Conservation (phyloP, 2,329 filamentous ascomycete species). For the Monosporascus sp. region DNA sequence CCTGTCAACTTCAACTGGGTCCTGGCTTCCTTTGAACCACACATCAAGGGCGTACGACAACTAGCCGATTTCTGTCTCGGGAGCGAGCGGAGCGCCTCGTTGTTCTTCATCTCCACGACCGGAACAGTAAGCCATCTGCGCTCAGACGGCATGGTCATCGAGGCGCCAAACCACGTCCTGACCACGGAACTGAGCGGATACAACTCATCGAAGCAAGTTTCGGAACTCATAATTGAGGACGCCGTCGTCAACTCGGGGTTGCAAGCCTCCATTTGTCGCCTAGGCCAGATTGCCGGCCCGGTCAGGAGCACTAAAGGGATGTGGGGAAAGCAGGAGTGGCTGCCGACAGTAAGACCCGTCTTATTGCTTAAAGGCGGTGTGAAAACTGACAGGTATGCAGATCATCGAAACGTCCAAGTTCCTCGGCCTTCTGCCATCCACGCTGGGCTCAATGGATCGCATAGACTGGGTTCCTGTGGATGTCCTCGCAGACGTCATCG, state of each 20-base stretch:
- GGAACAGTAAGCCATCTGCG: slow-evolving; percentile 1
- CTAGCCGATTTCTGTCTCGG: slow-evolving; percentile 22
- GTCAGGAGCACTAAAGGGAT: slow-evolving; percentile 1
- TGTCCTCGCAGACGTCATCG: slow-evolving; percentile 2
- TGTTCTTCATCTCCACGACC: slow-evolving; percentile 9
- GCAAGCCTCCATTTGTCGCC: slow-evolving; percentile 2
- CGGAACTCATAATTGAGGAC: slow-evolving; percentile 3
- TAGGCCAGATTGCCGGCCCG: slow-evolving; percentile 4
- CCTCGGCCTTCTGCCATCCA: slow-evolving; percentile 6
- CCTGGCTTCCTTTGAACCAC: slow-evolving; percentile 26
- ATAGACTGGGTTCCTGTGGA: slow-evolving; percentile 7
- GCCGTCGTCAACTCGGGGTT: slow-evolving; percentile 1
- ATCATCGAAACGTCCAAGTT: slow-evolving; percentile 4
- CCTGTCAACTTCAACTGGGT: slow-evolving; percentile 32
- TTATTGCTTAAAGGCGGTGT: neutral
- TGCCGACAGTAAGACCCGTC: slow-evolving; percentile 2
- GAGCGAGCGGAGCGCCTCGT: slow-evolving; percentile 1
- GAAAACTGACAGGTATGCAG: neutral
- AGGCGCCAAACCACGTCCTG: slow-evolving; percentile 3
- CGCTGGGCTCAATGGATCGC: slow-evolving; percentile 2
- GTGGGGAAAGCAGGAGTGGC: slow-evolving; percentile 6
- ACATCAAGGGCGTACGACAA: slow-evolving; percentile 32
- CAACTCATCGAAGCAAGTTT: slow-evolving; percentile 6
- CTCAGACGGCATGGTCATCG: slow-evolving; percentile 1
- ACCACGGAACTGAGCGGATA: slow-evolving; percentile 3